Conservation (phyloP, 495 filamentous ascomycete genomes). For the Aspergillus wentii region DNA sequence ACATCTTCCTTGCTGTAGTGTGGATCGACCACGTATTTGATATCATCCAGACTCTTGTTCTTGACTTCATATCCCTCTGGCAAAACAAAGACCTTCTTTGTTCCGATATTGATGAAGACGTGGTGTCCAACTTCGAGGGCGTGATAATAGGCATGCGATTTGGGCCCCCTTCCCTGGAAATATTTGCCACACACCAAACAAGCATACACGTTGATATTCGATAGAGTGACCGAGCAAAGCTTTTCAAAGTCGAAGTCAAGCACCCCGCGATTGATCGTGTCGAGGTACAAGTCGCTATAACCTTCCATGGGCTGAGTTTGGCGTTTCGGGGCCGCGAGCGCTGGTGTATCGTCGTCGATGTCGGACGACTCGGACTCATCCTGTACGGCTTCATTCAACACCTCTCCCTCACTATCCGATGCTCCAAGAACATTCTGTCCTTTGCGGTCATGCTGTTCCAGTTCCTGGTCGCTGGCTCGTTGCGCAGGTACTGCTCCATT, state of each 20-base stretch:
- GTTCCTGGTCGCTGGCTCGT: constrained; percentile 27
- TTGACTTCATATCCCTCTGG: constrained; percentile 97
- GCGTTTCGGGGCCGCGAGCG: constrained; percentile 44
- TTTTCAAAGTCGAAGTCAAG: constrained; percentile 98
- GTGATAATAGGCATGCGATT: constrained; percentile 96
- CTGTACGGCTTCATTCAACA: constrained; percentile 33
- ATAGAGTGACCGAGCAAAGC: constrained; percentile 89
- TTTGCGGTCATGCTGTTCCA: constrained; percentile 30
- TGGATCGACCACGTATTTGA: constrained; percentile 98
- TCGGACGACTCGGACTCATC: constrained; percentile 24
- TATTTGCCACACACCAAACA: constrained; percentile 98
- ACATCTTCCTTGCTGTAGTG: constrained; percentile 75
- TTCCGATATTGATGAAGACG: constrained; percentile 95
- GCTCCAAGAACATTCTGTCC: constrained; percentile 32
- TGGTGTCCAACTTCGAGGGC: constrained; percentile 92
- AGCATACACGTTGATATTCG: constrained; percentile 98
- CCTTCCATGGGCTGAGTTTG: constrained; percentile 79
- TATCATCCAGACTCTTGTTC: constrained; percentile 94
- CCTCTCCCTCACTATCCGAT: constrained; percentile 35
- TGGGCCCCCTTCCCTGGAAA: constrained; percentile 89
- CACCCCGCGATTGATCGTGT: constrained; percentile 84
- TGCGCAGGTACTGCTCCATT: constrained; percentile 38
- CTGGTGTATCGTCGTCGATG: constrained; percentile 35
- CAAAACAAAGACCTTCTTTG: constrained; percentile 90
- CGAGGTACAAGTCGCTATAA: constrained; percentile 93